A percentile compares a stretch with the other conserved stretches of the same genome.
Conservation (phyloP, 2,329 filamentous ascomycete species). For the Chaetomiaceae sp. region DNA sequence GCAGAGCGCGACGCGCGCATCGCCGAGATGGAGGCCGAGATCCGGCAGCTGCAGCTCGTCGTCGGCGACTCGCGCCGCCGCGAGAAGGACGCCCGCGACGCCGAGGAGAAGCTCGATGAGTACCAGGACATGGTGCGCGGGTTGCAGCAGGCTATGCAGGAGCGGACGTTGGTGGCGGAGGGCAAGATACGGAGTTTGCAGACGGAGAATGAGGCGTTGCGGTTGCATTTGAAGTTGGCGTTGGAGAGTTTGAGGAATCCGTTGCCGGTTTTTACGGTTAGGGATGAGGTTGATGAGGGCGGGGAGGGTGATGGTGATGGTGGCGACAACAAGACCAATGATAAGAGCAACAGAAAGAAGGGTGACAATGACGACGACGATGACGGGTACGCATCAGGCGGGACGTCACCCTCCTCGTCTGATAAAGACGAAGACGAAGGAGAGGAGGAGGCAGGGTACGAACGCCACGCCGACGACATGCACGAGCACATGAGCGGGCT, state of each 20-base stretch:
- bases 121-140: slow-evolving; percentile 86
- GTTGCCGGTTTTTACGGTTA: slow-evolving; percentile 51
- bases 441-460: slow-evolving; percentile 31
- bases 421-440: neutral
- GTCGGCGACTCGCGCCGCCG: slow-evolving; percentile 60
- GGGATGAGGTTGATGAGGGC: slow-evolving; percentile 24
- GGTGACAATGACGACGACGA: slow-evolving; percentile 46
- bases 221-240: slow-evolving; percentile 82
- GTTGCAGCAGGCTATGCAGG: slow-evolving; percentile 96
- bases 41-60: slow-evolving; percentile 75
- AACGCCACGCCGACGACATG: slow-evolving; percentile 57
- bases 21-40: slow-evolving; percentile 89
- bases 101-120: slow-evolving; percentile 83
- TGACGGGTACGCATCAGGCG: slow-evolving; percentile 43
- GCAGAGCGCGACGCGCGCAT: slow-evolving; percentile 95
- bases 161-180: slow-evolving; percentile 82
- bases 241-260: slow-evolving; percentile 86
- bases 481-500: slow-evolving; percentile 83
- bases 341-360: slow-evolving; percentile 28
- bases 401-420: no score
- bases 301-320: slow-evolving; percentile 25
- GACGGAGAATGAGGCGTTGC: slow-evolving; percentile 84
- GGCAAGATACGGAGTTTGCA: slow-evolving; percentile 88
- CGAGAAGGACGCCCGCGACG: slow-evolving; percentile 71
- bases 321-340: slow-evolving; percentile 28